Evolutionary conservation across 2,329 filamentous ascomycete species (phyloP).

Genomic region (Coniochaeta pulveracea): DNA sequence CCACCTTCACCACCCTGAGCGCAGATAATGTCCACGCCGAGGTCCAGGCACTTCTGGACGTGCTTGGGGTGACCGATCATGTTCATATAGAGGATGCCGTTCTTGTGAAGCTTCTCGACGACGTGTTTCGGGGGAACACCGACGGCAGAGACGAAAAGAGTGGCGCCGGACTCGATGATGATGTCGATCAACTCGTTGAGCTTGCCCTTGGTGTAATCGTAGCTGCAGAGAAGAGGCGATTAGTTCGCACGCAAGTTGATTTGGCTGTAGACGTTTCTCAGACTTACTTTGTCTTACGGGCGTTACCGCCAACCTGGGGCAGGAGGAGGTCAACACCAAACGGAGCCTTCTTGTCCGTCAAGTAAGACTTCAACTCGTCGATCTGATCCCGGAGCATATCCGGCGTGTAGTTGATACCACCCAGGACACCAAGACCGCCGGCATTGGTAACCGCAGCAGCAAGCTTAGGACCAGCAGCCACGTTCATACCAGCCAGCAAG

Average conservation of each 20-base stretch:
- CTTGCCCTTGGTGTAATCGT: conserved; percentile 99
- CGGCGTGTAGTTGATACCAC: conserved; percentile 89
- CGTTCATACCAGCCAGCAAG: conserved; percentile 97
- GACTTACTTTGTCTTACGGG: conserved; percentile 79
- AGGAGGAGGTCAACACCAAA: conserved; percentile 92
- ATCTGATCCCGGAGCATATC: conserved; percentile 96
- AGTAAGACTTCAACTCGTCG: conserved; percentile 78
- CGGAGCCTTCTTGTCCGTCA: conserved; percentile 83
- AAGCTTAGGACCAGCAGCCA: conserved; percentile 90
- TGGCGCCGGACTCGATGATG: conserved; percentile 83
- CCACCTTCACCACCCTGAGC: conserved; percentile 96
- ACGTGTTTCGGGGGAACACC: conserved; percentile 83
- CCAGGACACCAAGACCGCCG: conserved; percentile 91
- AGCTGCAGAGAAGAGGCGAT: conserved; percentile 60
- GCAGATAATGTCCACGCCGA: conserved; percentile 93
- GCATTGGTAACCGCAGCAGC: conserved; percentile 96
- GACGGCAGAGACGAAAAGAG: conserved; percentile 92
- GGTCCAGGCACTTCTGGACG: conserved; percentile 87
- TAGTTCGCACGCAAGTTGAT: too few species aligned
- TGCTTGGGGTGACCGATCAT: conserved; percentile 99
- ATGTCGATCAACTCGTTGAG: conserved; percentile 82
- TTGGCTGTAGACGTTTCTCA: too few species aligned
- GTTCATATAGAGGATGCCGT: conserved; percentile 96
- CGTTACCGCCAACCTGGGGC: conserved; percentile 87
- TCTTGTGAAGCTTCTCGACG: conserved; percentile 80